Conservation (phyloP, 2,329 filamentous ascomycete species). For the Aspergillus fischeri region DNA sequence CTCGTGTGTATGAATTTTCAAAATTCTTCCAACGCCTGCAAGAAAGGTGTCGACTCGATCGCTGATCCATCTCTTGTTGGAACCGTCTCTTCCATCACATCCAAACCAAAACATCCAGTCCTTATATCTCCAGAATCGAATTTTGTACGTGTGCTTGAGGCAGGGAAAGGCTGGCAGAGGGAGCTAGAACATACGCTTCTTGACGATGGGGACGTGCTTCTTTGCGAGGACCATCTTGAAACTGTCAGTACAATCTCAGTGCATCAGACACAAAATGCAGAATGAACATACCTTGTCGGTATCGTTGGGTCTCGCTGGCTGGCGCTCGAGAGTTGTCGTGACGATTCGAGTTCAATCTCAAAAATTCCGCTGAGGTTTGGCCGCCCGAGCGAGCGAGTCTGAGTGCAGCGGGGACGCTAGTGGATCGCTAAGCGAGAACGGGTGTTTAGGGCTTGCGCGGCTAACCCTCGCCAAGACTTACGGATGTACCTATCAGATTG, state of each 20-base stretch:
- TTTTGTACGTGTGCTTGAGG: constrained; percentile 1
- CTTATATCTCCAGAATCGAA: background rate
- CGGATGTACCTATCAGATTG: no score
- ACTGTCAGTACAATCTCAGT: constrained; percentile 8
- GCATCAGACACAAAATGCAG: background rate
- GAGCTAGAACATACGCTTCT: constrained; percentile 83
- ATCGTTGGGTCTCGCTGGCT: constrained; percentile 38
- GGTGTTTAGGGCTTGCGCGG: constrained; percentile 20
- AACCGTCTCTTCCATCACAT: background rate
- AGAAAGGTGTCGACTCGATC: background rate
- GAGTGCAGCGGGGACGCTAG: constrained; percentile 32
- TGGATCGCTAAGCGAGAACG: constrained; percentile 31
- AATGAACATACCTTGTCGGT: constrained; percentile 42
- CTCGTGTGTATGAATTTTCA: constrained; percentile 1
- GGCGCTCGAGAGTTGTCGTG: constrained; percentile 42
- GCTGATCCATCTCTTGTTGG: background rate
- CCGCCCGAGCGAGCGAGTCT: constrained; percentile 22
- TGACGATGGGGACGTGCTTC: constrained; percentile 99
- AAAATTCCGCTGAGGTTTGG: constrained; percentile 38
- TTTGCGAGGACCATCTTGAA: constrained; percentile 90
- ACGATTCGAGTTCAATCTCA: constrained; percentile 36
- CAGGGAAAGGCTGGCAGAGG: background rate
- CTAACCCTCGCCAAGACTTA: constrained; percentile 15
- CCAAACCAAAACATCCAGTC: background rate
- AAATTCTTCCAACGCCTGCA: background rate